A percentile compares a stretch with the other conserved stretches of the same genome.
These are phyloP conservation scores for Panaeolus papilionaceus DNA, from an alignment of 768 basidiomycete species.

Conservation along the genomic window DNA sequence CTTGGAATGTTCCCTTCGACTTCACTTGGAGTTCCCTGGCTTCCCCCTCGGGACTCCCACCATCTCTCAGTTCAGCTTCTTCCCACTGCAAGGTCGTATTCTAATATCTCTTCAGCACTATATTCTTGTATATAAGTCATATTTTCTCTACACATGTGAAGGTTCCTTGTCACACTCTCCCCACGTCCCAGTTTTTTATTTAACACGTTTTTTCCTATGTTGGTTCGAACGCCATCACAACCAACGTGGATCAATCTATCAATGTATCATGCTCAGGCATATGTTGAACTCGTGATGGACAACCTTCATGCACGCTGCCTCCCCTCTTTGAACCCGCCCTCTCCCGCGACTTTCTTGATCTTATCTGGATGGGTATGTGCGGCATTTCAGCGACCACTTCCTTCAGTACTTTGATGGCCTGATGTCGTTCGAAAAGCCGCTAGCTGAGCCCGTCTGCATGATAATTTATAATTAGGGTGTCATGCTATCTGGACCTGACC, in stretches of 20 bases:
- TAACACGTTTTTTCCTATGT: conserved; percentile 5
- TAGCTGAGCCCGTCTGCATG: not conserved
- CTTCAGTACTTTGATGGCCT: not conserved
- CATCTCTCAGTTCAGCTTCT: conserved; percentile 7
- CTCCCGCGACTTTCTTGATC: conserved; percentile 2
- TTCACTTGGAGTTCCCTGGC: conserved; percentile 9
- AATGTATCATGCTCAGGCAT: not conserved
- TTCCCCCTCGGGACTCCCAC: conserved; percentile 13
- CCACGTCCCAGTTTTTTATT: not conserved
- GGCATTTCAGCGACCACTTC: conserved; percentile 10
- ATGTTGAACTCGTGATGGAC: not conserved
- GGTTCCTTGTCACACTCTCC: not conserved
- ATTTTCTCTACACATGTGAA: not conserved
- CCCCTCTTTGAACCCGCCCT: not conserved
- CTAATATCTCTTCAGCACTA: not conserved
- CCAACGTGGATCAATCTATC: conserved; percentile 13
- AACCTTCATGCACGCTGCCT: not conserved
- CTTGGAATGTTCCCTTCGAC: conserved; percentile 11
- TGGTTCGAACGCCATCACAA: not conserved
- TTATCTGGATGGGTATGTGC: conserved; percentile 15
- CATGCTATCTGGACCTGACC: not conserved
- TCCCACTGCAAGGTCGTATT: not conserved
- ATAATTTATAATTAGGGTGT: not conserved
- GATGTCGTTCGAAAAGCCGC: not conserved
- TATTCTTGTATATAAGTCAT: not conserved